Evolutionary conservation across 768 basidiomycete genomes (phyloP).

Genomic region (Rhizopogon vinicolor): DNA sequence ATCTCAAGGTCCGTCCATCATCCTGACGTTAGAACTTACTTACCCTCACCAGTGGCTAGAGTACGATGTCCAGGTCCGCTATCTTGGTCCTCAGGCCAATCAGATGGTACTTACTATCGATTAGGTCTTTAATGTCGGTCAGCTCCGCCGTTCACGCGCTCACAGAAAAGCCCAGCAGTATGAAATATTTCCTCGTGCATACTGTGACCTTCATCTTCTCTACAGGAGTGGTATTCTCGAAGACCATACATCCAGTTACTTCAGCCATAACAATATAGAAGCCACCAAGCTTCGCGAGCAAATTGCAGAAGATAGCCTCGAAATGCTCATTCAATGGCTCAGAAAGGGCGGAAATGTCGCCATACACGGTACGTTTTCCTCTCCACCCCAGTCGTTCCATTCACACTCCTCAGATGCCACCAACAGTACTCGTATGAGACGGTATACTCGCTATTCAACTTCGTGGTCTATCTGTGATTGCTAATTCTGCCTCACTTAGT

Average conservation of each 20-base stretch:
- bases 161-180: slow-evolving; percentile 74
- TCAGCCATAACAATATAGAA: slow-evolving; percentile 79
- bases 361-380: slow-evolving; percentile 72
- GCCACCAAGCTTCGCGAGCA: slow-evolving; percentile 75
- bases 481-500: slow-evolving; percentile 33
- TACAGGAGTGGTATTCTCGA: slow-evolving; percentile 77
- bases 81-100: background rate
- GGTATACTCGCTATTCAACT: slow-evolving; percentile 38
- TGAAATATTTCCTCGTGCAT: slow-evolving; percentile 13
- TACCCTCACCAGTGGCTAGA: slow-evolving; percentile 82
- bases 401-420: slow-evolving; percentile 71
- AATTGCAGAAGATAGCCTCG: slow-evolving; percentile 87
- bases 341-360: slow-evolving; percentile 96
- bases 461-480: background rate
- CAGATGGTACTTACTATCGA: background rate
- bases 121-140: slow-evolving; percentile 97
- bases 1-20: slow-evolving; percentile 66
- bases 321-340: slow-evolving; percentile 93
- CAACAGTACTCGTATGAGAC: slow-evolving; percentile 77
- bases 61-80: slow-evolving; percentile 85
- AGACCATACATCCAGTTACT: slow-evolving; percentile 88
- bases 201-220: background rate
- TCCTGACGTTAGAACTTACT: background rate
- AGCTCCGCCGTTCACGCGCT: slow-evolving; percentile 84
- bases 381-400: background rate